Base-by-base conservation (phyloP, 495 filamentous ascomycete species). In the Ramalina intermedia region DNA sequence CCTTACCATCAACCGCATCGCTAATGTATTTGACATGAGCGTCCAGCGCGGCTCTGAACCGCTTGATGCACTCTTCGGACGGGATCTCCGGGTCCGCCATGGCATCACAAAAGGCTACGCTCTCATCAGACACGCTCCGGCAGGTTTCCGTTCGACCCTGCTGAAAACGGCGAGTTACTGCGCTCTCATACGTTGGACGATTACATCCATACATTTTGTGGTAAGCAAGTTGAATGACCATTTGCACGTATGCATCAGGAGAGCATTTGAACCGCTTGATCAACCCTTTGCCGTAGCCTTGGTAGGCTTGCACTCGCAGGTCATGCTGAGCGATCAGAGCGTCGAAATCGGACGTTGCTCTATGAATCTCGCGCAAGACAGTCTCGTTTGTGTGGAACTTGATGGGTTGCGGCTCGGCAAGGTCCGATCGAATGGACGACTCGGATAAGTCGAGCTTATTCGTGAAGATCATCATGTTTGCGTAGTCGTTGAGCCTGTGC, bases 201-300 rank as follows among this genome's bases (percentile, higher is more conserved):
- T 87, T 95, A 74, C 86, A 84, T 72, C 90, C 90, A 71, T 94
- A 95, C 85, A 96, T 95, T 72, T 96, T 99, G 73, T 80, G 80
- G 76, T 99, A 99, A 45, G 93, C 93, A 16, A 99, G 80, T 67
- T 99, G 93, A 69, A 99, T 96, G 67, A 94, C 70, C 87, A 96
- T 91, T 70, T 99, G 93, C 46, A 94, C 85, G 66, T 91, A 99
- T 18, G 91, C 93, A 58, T 99, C 93, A 29, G 93, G 93, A 47
- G 85, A 93, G 80, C 84, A 94, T 69, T 86, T 89, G 81, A 99
- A 96, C 66, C 94, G 93, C 82, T 99, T 99, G 74, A 99, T 96
- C 43, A 99, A 70, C 39, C 87, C 87, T 72, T 96, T 99, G 63
- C 93, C 93, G 66, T 99, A 99, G 59, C 84, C 91, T 62, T 94